A percentile compares a stretch with the other conserved stretches of the same genome.
Conservation (phyloP, 495 filamentous ascomycete genomes). For the Aspergillus taichungensis region DNA sequence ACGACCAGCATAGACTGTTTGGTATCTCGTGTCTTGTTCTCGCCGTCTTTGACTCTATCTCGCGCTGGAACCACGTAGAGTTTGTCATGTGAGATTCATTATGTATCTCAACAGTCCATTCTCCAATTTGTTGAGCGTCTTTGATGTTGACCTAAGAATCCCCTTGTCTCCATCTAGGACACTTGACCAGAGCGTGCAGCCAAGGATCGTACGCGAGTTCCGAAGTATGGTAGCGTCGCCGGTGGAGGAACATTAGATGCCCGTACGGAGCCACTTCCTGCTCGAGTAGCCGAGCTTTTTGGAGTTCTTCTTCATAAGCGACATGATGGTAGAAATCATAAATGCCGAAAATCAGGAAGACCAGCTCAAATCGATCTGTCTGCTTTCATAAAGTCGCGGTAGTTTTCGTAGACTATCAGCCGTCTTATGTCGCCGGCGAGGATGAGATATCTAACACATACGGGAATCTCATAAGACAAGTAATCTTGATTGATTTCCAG, state of each 20-base stretch:
- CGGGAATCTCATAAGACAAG: slow-evolving; percentile 35
- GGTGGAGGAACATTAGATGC: too few relatives aligned
- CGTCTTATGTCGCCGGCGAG: slow-evolving; percentile 52
- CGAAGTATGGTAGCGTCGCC: too few relatives aligned
- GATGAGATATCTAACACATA: slow-evolving; percentile 40
- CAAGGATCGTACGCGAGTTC: too few relatives aligned
- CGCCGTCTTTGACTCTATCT: slow-evolving; percentile 22
- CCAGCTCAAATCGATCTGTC: slow-evolving; percentile 29
- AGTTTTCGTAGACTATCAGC: slow-evolving; percentile 42
- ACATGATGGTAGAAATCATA: too few relatives aligned
- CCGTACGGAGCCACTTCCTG: too few relatives aligned
- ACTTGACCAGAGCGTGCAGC: too few relatives aligned
- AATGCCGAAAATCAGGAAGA: slow-evolving; percentile 48
- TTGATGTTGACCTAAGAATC: not conserved
- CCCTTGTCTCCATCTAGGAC: too few relatives aligned
- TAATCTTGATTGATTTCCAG: slow-evolving; percentile 48
- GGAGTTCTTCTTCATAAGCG: too few relatives aligned
- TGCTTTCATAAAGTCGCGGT: slow-evolving; percentile 43
- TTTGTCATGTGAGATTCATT: slow-evolving; percentile 37
- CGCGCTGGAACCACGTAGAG: slow-evolving; percentile 32
- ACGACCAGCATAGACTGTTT: slow-evolving; percentile 36
- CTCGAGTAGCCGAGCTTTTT: too few relatives aligned
- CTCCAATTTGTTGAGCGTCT: slow-evolving; percentile 42
- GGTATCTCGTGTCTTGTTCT: slow-evolving; percentile 8
- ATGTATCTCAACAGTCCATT: slow-evolving; percentile 42